These are phyloP conservation scores for Lachnellula subtilissima DNA, from an alignment of 2,329 filamentous ascomycete genomes.

Conservation along the genomic window DNA sequence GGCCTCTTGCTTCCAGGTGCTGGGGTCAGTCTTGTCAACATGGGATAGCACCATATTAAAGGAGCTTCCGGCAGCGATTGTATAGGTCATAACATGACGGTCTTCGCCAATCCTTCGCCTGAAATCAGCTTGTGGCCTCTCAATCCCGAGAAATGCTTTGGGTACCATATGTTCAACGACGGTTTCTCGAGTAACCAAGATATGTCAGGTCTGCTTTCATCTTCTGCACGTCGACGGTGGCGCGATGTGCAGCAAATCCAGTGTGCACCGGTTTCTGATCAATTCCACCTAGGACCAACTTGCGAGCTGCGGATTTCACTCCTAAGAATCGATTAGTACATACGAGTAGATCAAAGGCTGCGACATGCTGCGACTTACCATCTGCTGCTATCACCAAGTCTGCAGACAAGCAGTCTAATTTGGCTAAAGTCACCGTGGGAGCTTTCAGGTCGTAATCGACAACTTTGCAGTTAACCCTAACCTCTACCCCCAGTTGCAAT, in stretches of 20 bases:
- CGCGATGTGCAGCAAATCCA: constrained; percentile 40
- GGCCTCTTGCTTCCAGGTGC: constrained; percentile 27
- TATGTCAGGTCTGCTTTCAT: constrained; percentile 34
- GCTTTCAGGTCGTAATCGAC: constrained; percentile 19
- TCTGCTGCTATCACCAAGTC: constrained; percentile 37
- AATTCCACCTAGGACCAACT: constrained; percentile 12
- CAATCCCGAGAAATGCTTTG: background rate
- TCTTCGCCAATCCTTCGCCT: constrained; percentile 24
- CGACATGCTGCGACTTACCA: constrained; percentile 19
- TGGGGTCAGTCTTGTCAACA: constrained; percentile 28
- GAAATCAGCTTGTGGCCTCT: background rate
- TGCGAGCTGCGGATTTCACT: constrained; percentile 30
- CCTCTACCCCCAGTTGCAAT: constrained; percentile 23
- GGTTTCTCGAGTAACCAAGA: constrained; percentile 38
- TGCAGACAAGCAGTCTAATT: constrained; percentile 22
- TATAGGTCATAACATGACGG: constrained; percentile 30
- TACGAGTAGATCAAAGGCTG: background rate
- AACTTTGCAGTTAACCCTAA: constrained; percentile 22
- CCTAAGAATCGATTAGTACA: constrained; percentile 12
- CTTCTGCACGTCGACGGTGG: constrained; percentile 35
- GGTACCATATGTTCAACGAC: constrained; percentile 28
- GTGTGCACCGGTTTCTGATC: constrained; percentile 32
- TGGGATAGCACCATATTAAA: constrained; percentile 27
- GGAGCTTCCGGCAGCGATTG: constrained; percentile 21
- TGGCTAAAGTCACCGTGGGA: constrained; percentile 20